Evolutionary conservation across 768 basidiomycete species (phyloP).

Genomic region (Astraeus odoratus): DNA sequence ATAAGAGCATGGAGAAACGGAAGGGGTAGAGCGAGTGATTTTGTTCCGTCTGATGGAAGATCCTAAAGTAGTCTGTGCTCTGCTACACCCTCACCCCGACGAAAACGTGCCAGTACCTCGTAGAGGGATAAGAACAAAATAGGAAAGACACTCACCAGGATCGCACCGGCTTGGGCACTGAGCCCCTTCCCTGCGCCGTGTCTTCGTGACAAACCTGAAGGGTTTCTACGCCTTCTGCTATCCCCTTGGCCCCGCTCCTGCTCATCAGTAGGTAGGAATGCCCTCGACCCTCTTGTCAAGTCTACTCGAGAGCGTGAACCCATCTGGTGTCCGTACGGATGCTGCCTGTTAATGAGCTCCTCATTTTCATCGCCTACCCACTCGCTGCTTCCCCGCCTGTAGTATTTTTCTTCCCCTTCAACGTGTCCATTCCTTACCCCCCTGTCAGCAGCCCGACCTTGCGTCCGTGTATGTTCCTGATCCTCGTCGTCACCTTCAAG

Average conservation of each 20-base stretch:
- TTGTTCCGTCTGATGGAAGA: neutral
- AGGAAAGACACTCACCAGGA: slow-evolving; percentile 44
- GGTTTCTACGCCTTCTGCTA: neutral
- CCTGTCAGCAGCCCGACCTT: neutral
- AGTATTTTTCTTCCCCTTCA: neutral
- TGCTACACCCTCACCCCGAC: too few relatives aligned
- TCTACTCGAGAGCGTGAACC: neutral
- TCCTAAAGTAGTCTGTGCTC: too few relatives aligned
- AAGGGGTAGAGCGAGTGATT: neutral
- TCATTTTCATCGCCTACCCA: neutral
- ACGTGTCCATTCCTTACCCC: neutral
- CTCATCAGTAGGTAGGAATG: neutral
- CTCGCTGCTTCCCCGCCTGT: neutral
- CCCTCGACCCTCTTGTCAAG: neutral
- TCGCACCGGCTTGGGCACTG: slow-evolving; percentile 83
- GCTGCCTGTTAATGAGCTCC: neutral
- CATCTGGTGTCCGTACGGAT: neutral
- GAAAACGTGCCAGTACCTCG: neutral
- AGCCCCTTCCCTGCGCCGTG: slow-evolving; percentile 30
- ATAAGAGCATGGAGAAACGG: neutral
- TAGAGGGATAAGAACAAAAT: neutral
- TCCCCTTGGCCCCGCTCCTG: neutral
- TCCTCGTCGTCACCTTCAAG: neutral
- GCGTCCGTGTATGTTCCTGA: too few relatives aligned
- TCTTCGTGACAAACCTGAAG: neutral